Evolutionary conservation across 2,329 filamentous ascomycete genomes (phyloP).

Genomic region (Colletotrichum aenigma): DNA sequence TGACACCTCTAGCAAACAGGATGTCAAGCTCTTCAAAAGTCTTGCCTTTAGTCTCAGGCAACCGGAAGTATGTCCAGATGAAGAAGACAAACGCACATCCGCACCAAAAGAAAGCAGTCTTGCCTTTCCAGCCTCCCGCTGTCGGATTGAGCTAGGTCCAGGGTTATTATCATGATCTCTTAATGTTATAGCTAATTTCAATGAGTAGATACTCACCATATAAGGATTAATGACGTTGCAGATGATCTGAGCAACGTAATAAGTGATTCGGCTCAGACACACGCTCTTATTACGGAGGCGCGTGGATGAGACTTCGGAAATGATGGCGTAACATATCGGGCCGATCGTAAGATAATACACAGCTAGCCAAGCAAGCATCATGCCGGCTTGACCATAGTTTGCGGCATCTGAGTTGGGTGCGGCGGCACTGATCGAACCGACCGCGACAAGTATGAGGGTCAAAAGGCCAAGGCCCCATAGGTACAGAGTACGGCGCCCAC

Average conservation of each 20-base stretch:
- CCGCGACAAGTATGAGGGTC: slow-evolving; percentile 41
- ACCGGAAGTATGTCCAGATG: slow-evolving; percentile 36
- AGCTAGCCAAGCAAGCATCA: slow-evolving; percentile 47
- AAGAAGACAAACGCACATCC: slow-evolving; percentile 19
- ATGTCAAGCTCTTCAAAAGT: slow-evolving; percentile 38
- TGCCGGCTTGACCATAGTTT: slow-evolving; percentile 42
- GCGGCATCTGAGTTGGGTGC: slow-evolving; percentile 33
- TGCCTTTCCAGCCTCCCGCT: slow-evolving; percentile 37
- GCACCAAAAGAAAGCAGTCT: slow-evolving; percentile 36
- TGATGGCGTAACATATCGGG: slow-evolving; percentile 44
- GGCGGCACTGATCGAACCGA: slow-evolving; percentile 44
- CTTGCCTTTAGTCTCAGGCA: slow-evolving; percentile 35
- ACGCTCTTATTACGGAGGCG: background rate
- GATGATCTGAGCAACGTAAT: background rate
- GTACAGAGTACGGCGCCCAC: slow-evolving; percentile 47
- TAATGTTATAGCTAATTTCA: fast-evolving
- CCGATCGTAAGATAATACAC: slow-evolving; percentile 47
- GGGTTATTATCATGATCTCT: background rate
- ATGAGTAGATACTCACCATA: slow-evolving; percentile 15
- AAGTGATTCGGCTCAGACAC: background rate
- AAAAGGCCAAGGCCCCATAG: slow-evolving; percentile 40
- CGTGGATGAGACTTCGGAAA: background rate
- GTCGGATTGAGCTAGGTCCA: slow-evolving; percentile 30
- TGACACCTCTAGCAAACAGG: slow-evolving; percentile 25
- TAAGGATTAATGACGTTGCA: background rate